Conservation (phyloP, 1,284 basidiomycete species). For the Ceratobasidium papillatum region DNA sequence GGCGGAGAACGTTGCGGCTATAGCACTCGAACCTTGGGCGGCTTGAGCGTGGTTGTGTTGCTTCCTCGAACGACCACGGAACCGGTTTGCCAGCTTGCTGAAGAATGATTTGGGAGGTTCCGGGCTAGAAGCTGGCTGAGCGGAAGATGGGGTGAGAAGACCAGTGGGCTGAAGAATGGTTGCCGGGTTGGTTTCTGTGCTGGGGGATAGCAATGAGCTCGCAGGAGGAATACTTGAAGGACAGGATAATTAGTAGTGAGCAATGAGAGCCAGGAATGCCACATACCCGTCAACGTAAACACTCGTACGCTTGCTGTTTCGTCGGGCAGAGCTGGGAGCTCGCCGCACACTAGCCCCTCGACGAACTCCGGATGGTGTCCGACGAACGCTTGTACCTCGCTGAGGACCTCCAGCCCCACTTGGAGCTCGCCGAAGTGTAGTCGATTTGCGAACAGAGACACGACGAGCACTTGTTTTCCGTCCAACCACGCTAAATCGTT, state of each 20-base stretch:
- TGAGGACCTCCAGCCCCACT: constrained; percentile 28
- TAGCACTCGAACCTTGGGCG: background rate
- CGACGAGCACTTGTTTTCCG: constrained; percentile 31
- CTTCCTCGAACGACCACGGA: constrained; percentile 29
- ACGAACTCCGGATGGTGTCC: constrained; percentile 17
- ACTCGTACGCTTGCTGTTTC: constrained; percentile 36
- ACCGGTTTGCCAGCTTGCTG: constrained; percentile 37
- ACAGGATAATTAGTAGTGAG: constrained; percentile 6
- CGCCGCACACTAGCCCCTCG: constrained; percentile 30
- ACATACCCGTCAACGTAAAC: constrained; percentile 26
- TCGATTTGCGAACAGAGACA: constrained; percentile 29
- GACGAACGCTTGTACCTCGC: constrained; percentile 24
- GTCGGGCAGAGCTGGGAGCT: constrained; percentile 21
- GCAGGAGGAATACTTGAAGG: constrained; percentile 14
- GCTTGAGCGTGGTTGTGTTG: background rate
- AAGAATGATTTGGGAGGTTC: constrained; percentile 25
- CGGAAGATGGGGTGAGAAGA: background rate
- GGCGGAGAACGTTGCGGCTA: constrained; percentile 1
- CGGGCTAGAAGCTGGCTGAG: constrained; percentile 4
- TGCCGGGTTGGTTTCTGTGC: background rate
- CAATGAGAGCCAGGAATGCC: background rate
- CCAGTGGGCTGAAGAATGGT: background rate
- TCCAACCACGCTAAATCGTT: constrained; percentile 11
- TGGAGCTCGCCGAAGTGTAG: constrained; percentile 23
- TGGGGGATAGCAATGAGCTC: background rate